Evolutionary conservation across 2,329 filamentous ascomycete species (phyloP), one percentile per base, ranked within the genome.

Genomic region (Plenodomus tracheiphilus): DNA sequence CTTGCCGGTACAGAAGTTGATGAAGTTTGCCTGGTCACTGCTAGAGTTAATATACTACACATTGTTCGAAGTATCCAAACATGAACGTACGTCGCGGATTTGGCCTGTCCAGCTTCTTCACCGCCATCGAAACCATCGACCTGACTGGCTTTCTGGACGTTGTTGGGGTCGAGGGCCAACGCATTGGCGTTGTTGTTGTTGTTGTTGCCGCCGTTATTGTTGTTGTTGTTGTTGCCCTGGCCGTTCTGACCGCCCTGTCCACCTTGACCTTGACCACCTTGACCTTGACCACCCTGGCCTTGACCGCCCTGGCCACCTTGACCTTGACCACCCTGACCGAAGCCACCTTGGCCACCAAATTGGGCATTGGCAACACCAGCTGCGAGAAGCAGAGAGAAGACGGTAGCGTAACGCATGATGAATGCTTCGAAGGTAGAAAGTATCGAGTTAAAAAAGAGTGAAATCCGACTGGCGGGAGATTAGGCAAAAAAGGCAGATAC

Each of bases 1-100:
- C 64, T 80, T 76, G 51, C 79, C 80, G 5, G 71, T 63, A 62
- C 82, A 85, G 68, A 83, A 80, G 72, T 83, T 83, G 75, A 84
- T 83, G 67, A 84, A 84, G 71, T 84, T 84, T 64, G 75, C 75
- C 17, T 67, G 42, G 50, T 81, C 77, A 35, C 77, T 80, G 41
- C 11, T 28, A 25, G 16, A 19, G 25, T 61, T 30, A 61, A 53
- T 35, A 43, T 22, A 16, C 2, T 21, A 6, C 28, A 4, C 3
- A 30, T 16, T n/a, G 13, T 16, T 34, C 28, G 6, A 32, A 32
- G 28, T 18, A 9, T 13, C 41, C 28, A 13, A 15, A 16, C 32
- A 9, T 15, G 21, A 18, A 63, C 69, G 58, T 61, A 80, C 77
- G 77, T 81, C 19, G 61, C 54, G 8, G 79, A 81, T n/a, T 75